Conservation (phyloP, 176 grass and related monocot genomes). For the Cocos nucifera region DNA sequence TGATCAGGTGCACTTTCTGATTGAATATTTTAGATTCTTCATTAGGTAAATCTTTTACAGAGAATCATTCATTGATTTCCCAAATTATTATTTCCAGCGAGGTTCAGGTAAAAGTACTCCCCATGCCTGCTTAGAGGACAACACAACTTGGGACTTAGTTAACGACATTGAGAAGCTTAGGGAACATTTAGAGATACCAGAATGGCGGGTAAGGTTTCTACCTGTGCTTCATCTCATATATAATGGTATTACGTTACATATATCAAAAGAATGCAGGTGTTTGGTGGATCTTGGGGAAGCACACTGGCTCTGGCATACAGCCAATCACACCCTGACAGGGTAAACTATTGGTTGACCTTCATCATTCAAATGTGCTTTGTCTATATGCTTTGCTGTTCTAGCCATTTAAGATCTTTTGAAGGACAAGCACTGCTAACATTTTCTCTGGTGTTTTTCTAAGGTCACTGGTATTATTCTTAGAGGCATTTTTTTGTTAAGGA, state of each 20-base stretch:
- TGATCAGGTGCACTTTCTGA: slow-evolving; percentile 50
- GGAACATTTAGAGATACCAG: slow-evolving; percentile 67
- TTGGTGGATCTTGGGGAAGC: slow-evolving; percentile 96
- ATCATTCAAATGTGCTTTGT: not conserved
- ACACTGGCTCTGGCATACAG: slow-evolving; percentile 85
- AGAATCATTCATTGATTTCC: not conserved
- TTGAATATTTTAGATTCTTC: not conserved
- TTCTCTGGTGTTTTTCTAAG: slow-evolving; percentile 26
- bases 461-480: slow-evolving; percentile 86
- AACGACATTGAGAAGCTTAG: slow-evolving; percentile 88
- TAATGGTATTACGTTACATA: not conserved
- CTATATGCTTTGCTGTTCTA: not conserved
- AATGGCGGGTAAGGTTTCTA: slow-evolving; percentile 63
- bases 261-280: slow-evolving; percentile 47
- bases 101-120: slow-evolving; percentile 80
- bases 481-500: slow-evolving; percentile 85
- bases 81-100: slow-evolving; percentile 30
- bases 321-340: slow-evolving; percentile 79
- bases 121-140: slow-evolving; percentile 79
- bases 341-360: slow-evolving; percentile 3
- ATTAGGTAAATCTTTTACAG: too few relatives aligned
- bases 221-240: not conserved
- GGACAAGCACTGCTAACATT: slow-evolving; percentile 3
- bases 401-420: not conserved
- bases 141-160: slow-evolving; percentile 95